These are phyloP conservation scores for Mercurialis annua DNA, from an alignment of 345 rosid genomes.

Conservation along the genomic window DNA sequence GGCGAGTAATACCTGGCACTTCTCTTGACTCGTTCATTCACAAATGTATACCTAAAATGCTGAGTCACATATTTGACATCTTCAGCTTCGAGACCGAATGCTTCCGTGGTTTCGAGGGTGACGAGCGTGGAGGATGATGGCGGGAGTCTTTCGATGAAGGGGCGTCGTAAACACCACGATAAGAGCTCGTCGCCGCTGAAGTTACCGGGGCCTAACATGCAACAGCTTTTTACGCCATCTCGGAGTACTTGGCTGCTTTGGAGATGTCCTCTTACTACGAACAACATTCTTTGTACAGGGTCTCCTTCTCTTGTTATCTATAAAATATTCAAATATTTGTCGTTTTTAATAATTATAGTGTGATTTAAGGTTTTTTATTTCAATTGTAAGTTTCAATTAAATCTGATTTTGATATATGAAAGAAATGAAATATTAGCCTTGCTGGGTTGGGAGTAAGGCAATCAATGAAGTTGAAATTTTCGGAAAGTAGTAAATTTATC, in stretches of 20 bases:
- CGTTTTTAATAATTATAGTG: too few relatives aligned
- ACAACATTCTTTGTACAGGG: slow-evolving; percentile 89
- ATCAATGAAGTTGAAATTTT: too few relatives aligned
- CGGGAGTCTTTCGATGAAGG: slow-evolving; percentile 82
- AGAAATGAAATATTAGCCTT: too few relatives aligned
- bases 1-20: slow-evolving; percentile 95
- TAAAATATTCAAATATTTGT: too few relatives aligned
- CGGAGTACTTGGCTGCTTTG: slow-evolving; percentile 90
- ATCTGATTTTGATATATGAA: too few relatives aligned
- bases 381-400: too few relatives aligned
- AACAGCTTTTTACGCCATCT: slow-evolving; percentile 80
- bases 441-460: too few relatives aligned
- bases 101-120: slow-evolving; percentile 91
- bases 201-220: slow-evolving; percentile 98
- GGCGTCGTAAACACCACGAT: slow-evolving; percentile 88
- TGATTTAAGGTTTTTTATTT: too few relatives aligned
- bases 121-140: slow-evolving; percentile 80
- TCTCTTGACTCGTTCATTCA: slow-evolving; percentile 81
- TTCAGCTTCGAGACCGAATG: slow-evolving; percentile 83
- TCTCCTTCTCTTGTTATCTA: slow-evolving; percentile 94
- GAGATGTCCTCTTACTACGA: slow-evolving; percentile 94
- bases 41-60: slow-evolving; percentile 94
- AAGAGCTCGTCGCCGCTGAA: slow-evolving; percentile 95
- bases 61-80: slow-evolving; percentile 93
- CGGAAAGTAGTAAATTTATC: too few relatives aligned